Percentiles rank a stretch among this genome's conserved stretches.
phyloP scores from a whole-genome alignment of 2,329 filamentous ascomycete genomes.

The Venturia effusa region DNA sequence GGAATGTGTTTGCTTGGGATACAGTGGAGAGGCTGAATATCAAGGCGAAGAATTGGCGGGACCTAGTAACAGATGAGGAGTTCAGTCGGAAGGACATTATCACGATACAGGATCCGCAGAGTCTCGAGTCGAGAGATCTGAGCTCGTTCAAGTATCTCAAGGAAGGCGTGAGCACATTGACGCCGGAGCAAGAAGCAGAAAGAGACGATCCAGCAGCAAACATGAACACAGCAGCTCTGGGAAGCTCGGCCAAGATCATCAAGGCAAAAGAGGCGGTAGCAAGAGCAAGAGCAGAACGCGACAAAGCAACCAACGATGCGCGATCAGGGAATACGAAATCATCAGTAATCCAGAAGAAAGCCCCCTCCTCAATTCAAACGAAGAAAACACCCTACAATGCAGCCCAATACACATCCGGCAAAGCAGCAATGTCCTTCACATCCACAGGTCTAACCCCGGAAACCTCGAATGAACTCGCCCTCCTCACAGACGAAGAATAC shows the following conservation, averaged over 20 bases:
- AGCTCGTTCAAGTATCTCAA: slow-evolving; percentile 82
- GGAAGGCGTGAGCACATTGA: slow-evolving; percentile 59
- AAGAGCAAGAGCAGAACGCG: slow-evolving; percentile 66
- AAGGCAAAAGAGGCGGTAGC: slow-evolving; percentile 92
- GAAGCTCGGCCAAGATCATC: slow-evolving; percentile 70
- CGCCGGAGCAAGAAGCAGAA: slow-evolving; percentile 60
- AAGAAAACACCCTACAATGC: slow-evolving; percentile 61
- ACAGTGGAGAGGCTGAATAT: slow-evolving; percentile 93
- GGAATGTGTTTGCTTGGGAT: slow-evolving; percentile 94
- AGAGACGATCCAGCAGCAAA: slow-evolving; percentile 46
- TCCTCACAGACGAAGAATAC: slow-evolving; percentile 89
- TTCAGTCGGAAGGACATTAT: slow-evolving; percentile 90
- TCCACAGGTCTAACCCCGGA: slow-evolving; percentile 88
- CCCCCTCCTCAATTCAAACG: slow-evolving; percentile 20
- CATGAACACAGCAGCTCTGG: slow-evolving; percentile 72
- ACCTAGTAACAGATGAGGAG: slow-evolving; percentile 76
- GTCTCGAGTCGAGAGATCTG: slow-evolving; percentile 69
- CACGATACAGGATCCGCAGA: slow-evolving; percentile 91
- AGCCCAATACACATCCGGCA: slow-evolving; percentile 80
- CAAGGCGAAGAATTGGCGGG: slow-evolving; percentile 91
- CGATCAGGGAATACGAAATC: slow-evolving; percentile 14
- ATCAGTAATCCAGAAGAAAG: slow-evolving; percentile 16
- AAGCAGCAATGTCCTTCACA: slow-evolving; percentile 87
- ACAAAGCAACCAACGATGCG: slow-evolving; percentile 23
- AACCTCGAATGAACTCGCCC: slow-evolving; percentile 74